Evolutionary conservation across 345 rosid species (phyloP), one percentile per base, ranked within the genome.

Genomic region (Eucalyptus viminalis): DNA sequence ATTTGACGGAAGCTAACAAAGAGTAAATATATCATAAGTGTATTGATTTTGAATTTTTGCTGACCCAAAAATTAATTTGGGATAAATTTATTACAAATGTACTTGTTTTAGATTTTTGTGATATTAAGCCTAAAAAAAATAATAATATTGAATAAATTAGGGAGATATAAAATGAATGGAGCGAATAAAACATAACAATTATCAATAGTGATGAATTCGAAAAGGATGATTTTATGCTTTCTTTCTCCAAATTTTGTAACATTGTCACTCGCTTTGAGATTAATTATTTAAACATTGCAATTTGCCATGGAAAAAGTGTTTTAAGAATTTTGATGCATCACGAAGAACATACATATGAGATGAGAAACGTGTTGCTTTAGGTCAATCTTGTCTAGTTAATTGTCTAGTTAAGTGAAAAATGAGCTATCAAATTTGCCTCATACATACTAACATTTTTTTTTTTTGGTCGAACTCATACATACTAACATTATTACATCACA

Each of bases 281-380:
- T 62, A 62, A 29, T 14, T 7, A 16, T 7, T 62, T 1, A 62
- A 62, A 62, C 7, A 29, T 29, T 29, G 17, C 34, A 29, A 29
- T 62, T 58, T 58, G 2, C 15, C n/a, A 58, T 25, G 65, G 65
- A 14, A 11, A 58, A 25, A 58, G 15, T 3, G 15, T 11, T 58
- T 11, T 27, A 25, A 24, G 65, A 58, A 58, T 58, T 58, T 58
- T 6, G 14, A 58, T 27, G n/a, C 13, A 1, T 58, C 65, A 58
- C 4, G 11, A 21, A 1, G 19, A 1, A 54, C 1, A 1, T 62
- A 29, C 4, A 6, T 62, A 62, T 29, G 8, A 29, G 0, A 29
- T 29, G 34, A 7, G 72, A 62, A 62, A 62, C 34, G 5, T 2
- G 34, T 29, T 1, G 3, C 31, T 62, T 13, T 8, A 31, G 8